phyloP scores from a whole-genome alignment of 495 filamentous ascomycete species.

The Talaromyces adpressus region DNA sequence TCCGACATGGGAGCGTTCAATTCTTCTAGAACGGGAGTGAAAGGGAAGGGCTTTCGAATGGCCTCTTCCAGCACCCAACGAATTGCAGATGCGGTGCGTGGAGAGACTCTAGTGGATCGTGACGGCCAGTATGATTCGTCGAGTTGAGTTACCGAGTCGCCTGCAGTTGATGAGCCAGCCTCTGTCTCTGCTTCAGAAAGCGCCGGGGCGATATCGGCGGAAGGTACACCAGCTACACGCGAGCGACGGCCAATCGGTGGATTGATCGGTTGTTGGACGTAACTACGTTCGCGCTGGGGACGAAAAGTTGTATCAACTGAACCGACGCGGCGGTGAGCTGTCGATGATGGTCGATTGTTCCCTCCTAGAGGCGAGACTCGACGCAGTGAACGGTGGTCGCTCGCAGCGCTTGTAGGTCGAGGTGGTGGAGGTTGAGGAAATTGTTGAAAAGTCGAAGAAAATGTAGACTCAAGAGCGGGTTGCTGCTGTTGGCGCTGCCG shows the following conservation, averaged over 20 bases:
- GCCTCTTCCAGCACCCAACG: conserved; percentile 89
- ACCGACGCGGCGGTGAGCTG: conserved; percentile 28
- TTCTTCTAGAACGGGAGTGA: conserved; percentile 80
- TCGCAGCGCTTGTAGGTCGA: conserved; percentile 45
- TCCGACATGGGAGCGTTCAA: conserved; percentile 94
- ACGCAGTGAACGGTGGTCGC: conserved; percentile 43
- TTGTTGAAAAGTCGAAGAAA: conserved; percentile 23
- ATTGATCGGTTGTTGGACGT: conserved; percentile 15
- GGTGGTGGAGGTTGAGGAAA: conserved; percentile 21
- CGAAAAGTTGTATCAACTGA: conserved; percentile 27
- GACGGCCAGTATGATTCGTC: conserved; percentile 44
- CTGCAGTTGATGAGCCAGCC: conserved; percentile 31
- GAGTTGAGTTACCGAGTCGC: conserved; percentile 27
- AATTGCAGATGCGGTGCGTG: conserved; percentile 68
- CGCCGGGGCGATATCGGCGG: conserved; percentile 26
- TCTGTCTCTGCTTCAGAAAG: conserved; percentile 33
- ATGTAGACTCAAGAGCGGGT: conserved; percentile 27
- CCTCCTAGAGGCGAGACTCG: conserved; percentile 33
- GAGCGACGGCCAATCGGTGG: conserved; percentile 22
- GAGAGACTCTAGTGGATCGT: conserved; percentile 52
- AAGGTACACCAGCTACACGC: conserved; percentile 17
- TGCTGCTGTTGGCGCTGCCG: conserved; percentile 55
- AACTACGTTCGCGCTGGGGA: conserved; percentile 16
- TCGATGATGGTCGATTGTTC: conserved; percentile 26
- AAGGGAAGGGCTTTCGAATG: conserved; percentile 71